Conservation (phyloP, 2,329 filamentous ascomycete genomes). For the Hirsutella minnesotensis region DNA sequence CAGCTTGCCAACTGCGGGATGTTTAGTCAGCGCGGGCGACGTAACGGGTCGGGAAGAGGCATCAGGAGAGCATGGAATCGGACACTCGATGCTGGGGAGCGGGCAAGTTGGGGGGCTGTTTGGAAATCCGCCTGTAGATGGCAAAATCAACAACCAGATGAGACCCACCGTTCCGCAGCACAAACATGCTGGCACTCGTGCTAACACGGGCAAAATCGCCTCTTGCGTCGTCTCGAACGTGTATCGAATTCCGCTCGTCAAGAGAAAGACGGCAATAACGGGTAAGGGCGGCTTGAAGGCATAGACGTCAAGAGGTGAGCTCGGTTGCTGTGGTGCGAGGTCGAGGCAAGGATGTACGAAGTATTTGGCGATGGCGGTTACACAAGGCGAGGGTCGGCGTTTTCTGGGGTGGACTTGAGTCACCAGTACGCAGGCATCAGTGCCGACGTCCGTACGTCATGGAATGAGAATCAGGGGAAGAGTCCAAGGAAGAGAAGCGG, state of each 20-base stretch:
- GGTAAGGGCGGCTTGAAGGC: background rate
- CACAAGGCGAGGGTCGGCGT: no score
- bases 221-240: background rate
- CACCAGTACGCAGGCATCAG: no score
- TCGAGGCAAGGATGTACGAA: background rate
- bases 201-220: background rate
- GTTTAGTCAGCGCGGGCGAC: background rate
- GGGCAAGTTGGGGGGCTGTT: background rate
- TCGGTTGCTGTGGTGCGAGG: background rate
- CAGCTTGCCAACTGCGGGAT: conserved; percentile 65
- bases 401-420: no score
- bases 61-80: background rate
- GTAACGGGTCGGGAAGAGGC: background rate
- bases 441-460: no score
- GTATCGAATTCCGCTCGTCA: background rate
- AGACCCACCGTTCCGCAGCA: conserved; percentile 31
- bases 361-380: background rate
- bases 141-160: no score
- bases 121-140: no score
- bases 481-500: no score
- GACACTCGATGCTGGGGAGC: background rate
- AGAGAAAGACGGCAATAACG: background rate
- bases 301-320: background rate
- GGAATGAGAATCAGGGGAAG: no score
- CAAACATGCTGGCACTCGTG: conserved; percentile 22